Conservation (phyloP, 176 grass and related monocot species). For the Echinochloa phyllopogon region DNA sequence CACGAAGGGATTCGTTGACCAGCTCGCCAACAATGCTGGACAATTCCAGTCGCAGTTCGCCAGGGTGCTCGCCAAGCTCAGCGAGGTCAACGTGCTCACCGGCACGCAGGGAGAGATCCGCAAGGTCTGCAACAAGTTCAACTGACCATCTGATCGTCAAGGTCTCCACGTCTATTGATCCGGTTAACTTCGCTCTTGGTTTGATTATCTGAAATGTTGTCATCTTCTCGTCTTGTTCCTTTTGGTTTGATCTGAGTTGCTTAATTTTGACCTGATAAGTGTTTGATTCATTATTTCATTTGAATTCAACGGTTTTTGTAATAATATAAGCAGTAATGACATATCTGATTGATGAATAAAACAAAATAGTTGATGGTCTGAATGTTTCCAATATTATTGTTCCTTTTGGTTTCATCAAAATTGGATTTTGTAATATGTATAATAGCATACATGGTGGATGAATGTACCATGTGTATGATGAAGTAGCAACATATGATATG, state of each 20-base stretch:
- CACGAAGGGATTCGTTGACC: constrained; percentile 44
- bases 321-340: too few species aligned
- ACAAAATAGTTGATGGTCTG: too few species aligned
- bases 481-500: too few species aligned
- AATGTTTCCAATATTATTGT: neutral
- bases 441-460: neutral
- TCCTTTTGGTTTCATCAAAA: neutral
- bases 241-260: neutral
- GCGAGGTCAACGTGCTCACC: constrained; percentile 52
- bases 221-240: neutral
- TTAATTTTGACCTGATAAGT: neutral
- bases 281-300: neutral
- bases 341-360: too few species aligned
- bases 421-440: neutral
- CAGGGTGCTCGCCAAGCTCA: constrained; percentile 38
- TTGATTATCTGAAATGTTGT: neutral
- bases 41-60: constrained; percentile 38
- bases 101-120: constrained; percentile 48
- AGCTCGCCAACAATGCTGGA: constrained; percentile 8
- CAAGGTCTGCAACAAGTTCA: constrained; percentile 49
- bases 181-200: neutral
- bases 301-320: neutral
- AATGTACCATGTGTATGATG: neutral
- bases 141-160: neutral
- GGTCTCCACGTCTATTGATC: too few species aligned